phyloP scores from a whole-genome alignment of 768 basidiomycete species.

The Agrocybe pediades region DNA sequence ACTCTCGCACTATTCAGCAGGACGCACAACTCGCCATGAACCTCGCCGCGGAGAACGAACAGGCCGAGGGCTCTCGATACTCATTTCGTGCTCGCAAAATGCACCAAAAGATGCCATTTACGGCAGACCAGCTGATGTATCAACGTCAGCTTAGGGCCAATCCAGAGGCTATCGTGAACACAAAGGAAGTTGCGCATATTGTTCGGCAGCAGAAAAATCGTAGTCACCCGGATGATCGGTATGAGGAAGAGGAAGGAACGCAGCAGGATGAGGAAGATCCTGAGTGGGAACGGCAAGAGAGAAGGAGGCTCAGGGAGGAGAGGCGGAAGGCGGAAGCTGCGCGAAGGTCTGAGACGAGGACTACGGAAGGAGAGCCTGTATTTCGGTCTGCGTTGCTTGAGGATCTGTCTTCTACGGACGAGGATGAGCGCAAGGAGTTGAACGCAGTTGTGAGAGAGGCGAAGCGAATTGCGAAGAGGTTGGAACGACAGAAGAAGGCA shows the following conservation, averaged over 20 bases:
- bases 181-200: conserved; percentile 31
- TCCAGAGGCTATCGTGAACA: conserved; percentile 71
- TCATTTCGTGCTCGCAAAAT: conserved; percentile 55
- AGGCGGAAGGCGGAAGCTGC: not conserved
- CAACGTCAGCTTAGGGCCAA: conserved; percentile 47
- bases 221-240: conserved; percentile 26
- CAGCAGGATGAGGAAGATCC: conserved; percentile 23
- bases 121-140: conserved; percentile 55
- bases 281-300: conserved; percentile 18
- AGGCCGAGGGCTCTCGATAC: conserved; percentile 39
- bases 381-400: conserved; percentile 42
- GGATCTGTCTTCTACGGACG: conserved; percentile 41
- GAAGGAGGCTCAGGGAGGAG: conserved; percentile 5
- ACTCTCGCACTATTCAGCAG: not conserved
- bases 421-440: conserved; percentile 32
- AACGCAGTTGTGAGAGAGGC: conserved; percentile 32
- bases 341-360: not conserved
- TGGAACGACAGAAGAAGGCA: conserved; percentile 17
- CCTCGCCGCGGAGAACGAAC: not conserved
- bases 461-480: conserved; percentile 27
- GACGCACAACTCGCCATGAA: not conserved
- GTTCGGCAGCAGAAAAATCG: conserved; percentile 24
- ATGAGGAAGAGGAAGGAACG: conserved; percentile 33
- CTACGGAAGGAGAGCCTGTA: no score
- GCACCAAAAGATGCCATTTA: conserved; percentile 65